phyloP scores from a whole-genome alignment of 225 moss, liverwort and hornwort species.

The Anthoceros angustus region DNA sequence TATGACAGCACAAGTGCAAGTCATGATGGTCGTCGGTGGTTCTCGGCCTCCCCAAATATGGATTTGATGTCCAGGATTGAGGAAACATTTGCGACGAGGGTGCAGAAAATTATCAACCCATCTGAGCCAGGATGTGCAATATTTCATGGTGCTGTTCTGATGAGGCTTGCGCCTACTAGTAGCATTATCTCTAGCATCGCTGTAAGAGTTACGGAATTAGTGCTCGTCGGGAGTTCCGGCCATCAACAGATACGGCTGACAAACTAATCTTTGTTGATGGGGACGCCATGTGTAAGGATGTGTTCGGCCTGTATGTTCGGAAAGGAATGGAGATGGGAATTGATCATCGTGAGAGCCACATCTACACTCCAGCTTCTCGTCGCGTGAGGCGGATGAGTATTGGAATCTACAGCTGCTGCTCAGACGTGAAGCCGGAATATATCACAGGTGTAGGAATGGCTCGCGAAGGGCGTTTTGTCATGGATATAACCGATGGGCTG shows the following conservation, averaged over 20 bases:
- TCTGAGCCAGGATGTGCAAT: slow-evolving; percentile 32
- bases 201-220: slow-evolving; percentile 33
- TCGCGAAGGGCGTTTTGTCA: not conserved
- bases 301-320: not conserved
- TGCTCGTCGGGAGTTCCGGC: slow-evolving; percentile 6
- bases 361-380: not conserved
- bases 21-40: slow-evolving; percentile 49
- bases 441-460: slow-evolving; percentile 9
- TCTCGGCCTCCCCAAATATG: slow-evolving; percentile 26
- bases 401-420: not conserved
- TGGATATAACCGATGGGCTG: not conserved
- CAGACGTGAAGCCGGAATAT: slow-evolving; percentile 1
- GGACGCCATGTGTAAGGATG: not conserved
- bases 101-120: slow-evolving; percentile 27
- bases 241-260: slow-evolving; percentile 1
- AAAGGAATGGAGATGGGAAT: slow-evolving; percentile 14
- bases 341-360: not conserved
- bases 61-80: slow-evolving; percentile 34
- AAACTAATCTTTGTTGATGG: not conserved
- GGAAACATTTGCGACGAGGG: slow-evolving; percentile 15
- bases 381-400: not conserved
- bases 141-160: slow-evolving; percentile 25
- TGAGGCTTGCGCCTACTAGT: slow-evolving; percentile 16
- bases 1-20: not conserved
- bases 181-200: slow-evolving; percentile 22